These are phyloP conservation scores for Coriolopsis trogii DNA, from an alignment of 1,284 basidiomycete species.

Conservation along the genomic window DNA sequence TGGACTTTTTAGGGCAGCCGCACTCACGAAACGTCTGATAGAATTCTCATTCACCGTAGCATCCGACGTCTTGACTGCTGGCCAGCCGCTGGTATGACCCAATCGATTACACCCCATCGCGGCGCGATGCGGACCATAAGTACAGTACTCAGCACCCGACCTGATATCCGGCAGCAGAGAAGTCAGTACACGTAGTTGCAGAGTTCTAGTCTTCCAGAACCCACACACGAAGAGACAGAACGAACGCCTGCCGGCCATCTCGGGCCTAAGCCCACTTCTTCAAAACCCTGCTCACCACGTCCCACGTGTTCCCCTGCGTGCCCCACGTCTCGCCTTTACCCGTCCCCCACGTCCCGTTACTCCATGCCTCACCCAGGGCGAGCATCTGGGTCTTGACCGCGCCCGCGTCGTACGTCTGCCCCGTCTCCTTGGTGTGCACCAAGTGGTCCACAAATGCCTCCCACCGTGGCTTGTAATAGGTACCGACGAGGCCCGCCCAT, in stretches of 20 bases:
- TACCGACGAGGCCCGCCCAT: constrained; percentile 44
- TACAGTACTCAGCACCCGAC: too few species aligned
- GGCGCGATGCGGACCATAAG: too few species aligned
- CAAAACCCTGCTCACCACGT: constrained; percentile 28
- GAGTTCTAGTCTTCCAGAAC: too few species aligned
- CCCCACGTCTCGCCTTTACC: constrained; percentile 27
- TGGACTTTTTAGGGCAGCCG: too few species aligned
- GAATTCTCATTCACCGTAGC: too few species aligned
- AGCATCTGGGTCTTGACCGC: constrained; percentile 32
- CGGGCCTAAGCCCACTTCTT: constrained; percentile 22
- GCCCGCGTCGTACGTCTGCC: constrained; percentile 34
- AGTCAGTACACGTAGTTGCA: too few species aligned
- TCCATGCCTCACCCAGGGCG: constrained; percentile 39
- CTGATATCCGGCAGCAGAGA: too few species aligned
- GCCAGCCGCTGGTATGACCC: too few species aligned
- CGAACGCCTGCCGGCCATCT: not conserved
- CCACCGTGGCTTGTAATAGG: constrained; percentile 44
- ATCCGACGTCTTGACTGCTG: too few species aligned
- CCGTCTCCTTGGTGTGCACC: constrained; percentile 31
- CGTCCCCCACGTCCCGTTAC: constrained; percentile 30
- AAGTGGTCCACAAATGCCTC: constrained; percentile 40
- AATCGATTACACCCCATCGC: too few species aligned
- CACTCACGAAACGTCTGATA: too few species aligned
- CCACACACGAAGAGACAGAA: too few species aligned
- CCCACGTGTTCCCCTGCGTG: constrained; percentile 31